Conservation (phyloP, 1,284 basidiomycete genomes). For the Apiotrichum veenhuisii region DNA sequence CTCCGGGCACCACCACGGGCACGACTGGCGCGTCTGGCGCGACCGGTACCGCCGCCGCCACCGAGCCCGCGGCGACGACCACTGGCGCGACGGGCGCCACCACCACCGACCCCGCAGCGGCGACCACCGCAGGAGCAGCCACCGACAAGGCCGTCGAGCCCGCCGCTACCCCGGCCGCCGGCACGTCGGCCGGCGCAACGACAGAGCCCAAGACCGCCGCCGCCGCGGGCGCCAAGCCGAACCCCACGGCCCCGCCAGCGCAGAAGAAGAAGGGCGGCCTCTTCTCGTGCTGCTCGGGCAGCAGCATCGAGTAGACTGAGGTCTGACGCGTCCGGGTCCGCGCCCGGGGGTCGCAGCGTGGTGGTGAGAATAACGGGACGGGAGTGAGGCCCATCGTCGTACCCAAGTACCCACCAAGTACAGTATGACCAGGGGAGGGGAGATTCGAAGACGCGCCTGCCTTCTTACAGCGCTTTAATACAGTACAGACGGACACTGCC, state of each 20-base stretch:
- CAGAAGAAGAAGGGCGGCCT: constrained; percentile 37
- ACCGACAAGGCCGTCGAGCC: constrained; percentile 8
- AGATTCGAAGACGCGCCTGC: too few species aligned
- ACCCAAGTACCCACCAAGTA: too few species aligned
- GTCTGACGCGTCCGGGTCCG: too few species aligned
- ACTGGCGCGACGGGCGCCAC: constrained; percentile 6
- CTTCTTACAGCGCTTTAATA: too few species aligned
- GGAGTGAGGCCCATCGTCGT: too few species aligned
- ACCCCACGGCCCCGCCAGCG: constrained; percentile 7
- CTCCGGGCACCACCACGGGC: constrained; percentile 1
- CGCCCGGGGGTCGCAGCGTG: too few species aligned
- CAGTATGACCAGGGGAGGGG: too few species aligned
- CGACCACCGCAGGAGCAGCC: constrained; percentile 9
- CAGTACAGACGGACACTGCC: too few species aligned
- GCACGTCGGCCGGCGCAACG: constrained; percentile 8
- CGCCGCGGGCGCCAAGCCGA: background rate
- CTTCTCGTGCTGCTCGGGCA: constrained; percentile 39
- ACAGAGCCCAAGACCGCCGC: constrained; percentile 8
- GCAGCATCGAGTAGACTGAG: constrained; percentile 29
- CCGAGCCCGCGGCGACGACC: constrained; percentile 1
- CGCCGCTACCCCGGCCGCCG: constrained; percentile 1
- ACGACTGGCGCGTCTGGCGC: too few species aligned
- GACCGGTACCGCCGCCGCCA: constrained; percentile 6
- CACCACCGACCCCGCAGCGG: constrained; percentile 1
- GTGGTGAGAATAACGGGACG: background rate